Evolutionary conservation across 1,139 yeast species (phyloP).

Genomic region (Candida smagusa): DNA sequence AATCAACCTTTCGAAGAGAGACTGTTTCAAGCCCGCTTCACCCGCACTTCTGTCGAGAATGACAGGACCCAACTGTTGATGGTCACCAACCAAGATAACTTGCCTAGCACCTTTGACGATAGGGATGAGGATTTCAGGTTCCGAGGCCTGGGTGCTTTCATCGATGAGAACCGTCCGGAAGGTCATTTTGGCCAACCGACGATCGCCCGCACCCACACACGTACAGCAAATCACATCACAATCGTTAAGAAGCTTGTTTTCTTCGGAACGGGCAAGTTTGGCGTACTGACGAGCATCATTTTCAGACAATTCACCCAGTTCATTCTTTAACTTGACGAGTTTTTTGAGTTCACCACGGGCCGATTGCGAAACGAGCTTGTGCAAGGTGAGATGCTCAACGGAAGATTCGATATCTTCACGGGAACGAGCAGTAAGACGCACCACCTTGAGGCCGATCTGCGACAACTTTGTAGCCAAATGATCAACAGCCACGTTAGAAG

Average conservation of each 20-base stretch:
- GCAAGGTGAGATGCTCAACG: slow-evolving; percentile 52
- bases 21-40: slow-evolving; percentile 81
- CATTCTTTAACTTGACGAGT: slow-evolving; percentile 54
- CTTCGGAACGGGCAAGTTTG: slow-evolving; percentile 44
- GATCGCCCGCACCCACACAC: slow-evolving; percentile 90
- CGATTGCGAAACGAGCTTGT: slow-evolving; percentile 40
- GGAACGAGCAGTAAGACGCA: slow-evolving; percentile 70
- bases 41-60: slow-evolving; percentile 77
- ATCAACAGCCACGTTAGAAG: slow-evolving; percentile 93
- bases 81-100: slow-evolving; percentile 89
- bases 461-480: slow-evolving; percentile 77
- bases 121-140: slow-evolving; percentile 88
- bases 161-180: slow-evolving; percentile 84
- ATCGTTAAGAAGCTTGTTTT: slow-evolving; percentile 46
- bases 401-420: slow-evolving; percentile 78
- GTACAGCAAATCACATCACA: slow-evolving; percentile 88
- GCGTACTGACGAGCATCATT: slow-evolving; percentile 48
- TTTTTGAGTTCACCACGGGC: slow-evolving; percentile 60
- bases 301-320: slow-evolving; percentile 67
- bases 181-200: slow-evolving; percentile 47
- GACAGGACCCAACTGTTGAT: slow-evolving; percentile 92
- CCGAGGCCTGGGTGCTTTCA: slow-evolving; percentile 92
- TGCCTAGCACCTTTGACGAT: slow-evolving; percentile 87
- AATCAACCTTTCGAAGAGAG: slow-evolving; percentile 81
- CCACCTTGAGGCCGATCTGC: slow-evolving; percentile 67